Evolutionary conservation across 768 basidiomycete species (phyloP).

Genomic region (Tulasnella sp.): DNA sequence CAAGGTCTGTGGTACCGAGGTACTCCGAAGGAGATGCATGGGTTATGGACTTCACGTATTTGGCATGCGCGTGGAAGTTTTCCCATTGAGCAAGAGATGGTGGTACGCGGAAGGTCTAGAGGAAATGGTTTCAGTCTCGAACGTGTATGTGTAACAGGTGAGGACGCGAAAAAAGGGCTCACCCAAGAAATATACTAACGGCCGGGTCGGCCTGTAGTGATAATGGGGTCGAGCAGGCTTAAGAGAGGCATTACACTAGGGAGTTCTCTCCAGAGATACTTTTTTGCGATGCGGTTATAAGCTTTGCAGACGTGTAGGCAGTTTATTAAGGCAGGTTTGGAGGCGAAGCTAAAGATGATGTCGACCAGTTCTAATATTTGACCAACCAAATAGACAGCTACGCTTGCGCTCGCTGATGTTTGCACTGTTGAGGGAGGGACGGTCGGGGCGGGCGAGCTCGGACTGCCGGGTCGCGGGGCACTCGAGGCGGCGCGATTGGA

Average conservation of each 20-base stretch:
- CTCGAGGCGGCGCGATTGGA: too few relatives aligned
- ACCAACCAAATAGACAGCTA: background rate
- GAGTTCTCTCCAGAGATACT: background rate
- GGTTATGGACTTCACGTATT: background rate
- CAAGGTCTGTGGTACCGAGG: too few relatives aligned
- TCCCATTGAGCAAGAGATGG: background rate
- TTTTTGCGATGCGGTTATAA: background rate
- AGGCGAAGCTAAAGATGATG: background rate
- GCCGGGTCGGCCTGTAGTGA: background rate
- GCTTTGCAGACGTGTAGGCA: background rate
- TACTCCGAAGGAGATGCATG: background rate
- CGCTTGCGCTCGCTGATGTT: too few relatives aligned
- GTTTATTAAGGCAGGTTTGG: background rate
- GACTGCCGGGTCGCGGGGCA: too few relatives aligned
- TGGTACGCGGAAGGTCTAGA: background rate
- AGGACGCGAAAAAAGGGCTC: background rate
- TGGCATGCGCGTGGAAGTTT: background rate
- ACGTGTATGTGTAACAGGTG: too few relatives aligned
- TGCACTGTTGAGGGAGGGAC: too few relatives aligned
- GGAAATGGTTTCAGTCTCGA: background rate
- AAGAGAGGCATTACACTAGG: background rate
- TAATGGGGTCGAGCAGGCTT: background rate
- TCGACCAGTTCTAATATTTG: background rate
- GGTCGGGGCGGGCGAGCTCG: too few relatives aligned
- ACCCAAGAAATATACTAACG: background rate